Conservation (phyloP, 2,329 filamentous ascomycete genomes). For the Ilyonectria sp. region DNA sequence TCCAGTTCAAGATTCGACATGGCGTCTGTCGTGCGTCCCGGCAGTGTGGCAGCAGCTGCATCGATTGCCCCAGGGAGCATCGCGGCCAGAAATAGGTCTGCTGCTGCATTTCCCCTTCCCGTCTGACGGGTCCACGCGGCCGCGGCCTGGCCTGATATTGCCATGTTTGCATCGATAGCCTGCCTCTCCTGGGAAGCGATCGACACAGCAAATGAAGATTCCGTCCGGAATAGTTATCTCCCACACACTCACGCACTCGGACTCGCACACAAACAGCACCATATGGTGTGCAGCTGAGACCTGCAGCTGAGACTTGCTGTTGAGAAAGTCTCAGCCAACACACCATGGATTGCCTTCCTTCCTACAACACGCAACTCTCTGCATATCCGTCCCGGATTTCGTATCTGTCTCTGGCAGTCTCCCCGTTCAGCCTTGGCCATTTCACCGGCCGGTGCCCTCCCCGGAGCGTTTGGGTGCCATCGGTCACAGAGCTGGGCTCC, state of each 20-base stretch:
- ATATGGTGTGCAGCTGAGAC: slow-evolving; percentile 18
- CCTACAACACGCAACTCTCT: not conserved
- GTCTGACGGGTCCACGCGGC: slow-evolving; percentile 31
- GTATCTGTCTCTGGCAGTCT: slow-evolving; percentile 2
- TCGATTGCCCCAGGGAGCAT: slow-evolving; percentile 11
- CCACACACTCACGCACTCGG: not conserved
- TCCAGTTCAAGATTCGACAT: not conserved
- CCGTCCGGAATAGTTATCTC: slow-evolving; percentile 21
- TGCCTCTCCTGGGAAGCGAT: slow-evolving; percentile 36
- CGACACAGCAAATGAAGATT: slow-evolving; percentile 26
- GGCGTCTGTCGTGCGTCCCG: not conserved
- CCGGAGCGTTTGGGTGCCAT: not conserved
- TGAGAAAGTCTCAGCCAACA: slow-evolving; percentile 16
- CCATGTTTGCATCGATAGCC: slow-evolving; percentile 23
- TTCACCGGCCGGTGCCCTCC: not conserved
- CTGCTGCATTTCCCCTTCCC: slow-evolving; percentile 26
- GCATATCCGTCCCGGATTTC: not conserved
- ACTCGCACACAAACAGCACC: not conserved
- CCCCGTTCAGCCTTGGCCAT: not conserved
- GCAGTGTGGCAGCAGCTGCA: not conserved
- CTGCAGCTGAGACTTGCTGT: slow-evolving; percentile 19
- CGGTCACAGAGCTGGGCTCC: not conserved
- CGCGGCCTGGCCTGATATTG: slow-evolving; percentile 36
- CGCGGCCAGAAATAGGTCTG: slow-evolving; percentile 30
- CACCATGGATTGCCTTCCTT: slow-evolving; percentile 5